These are phyloP conservation scores for Jamesozyma jinghongensis DNA, from an alignment of 805 yeast genomes.

Conservation along the genomic window DNA sequence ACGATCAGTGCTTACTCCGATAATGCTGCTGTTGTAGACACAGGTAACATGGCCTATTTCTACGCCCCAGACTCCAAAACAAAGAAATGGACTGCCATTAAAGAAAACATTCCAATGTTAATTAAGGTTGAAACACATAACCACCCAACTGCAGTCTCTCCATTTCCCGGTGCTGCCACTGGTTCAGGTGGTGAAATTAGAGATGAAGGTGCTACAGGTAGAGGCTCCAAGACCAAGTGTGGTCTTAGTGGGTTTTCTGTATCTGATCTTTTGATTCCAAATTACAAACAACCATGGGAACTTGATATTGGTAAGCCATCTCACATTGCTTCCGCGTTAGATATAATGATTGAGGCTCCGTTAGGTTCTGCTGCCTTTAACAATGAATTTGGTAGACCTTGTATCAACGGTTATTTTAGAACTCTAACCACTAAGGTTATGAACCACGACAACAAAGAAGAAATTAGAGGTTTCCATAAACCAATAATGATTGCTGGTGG, in stretches of 20 bases:
- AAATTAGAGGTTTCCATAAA: slow-evolving; percentile 92
- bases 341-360: slow-evolving; percentile 96
- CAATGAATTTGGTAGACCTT: slow-evolving; percentile 98
- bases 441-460: slow-evolving; percentile 52
- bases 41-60: slow-evolving; percentile 52
- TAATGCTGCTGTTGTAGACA: slow-evolving; percentile 83
- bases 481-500: slow-evolving; percentile 99
- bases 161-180: slow-evolving; percentile 98
- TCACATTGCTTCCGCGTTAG: slow-evolving; percentile 88
- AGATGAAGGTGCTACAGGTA: slow-evolving; percentile 99
- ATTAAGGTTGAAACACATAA: slow-evolving; percentile 98
- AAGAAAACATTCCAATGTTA: slow-evolving; percentile 78
- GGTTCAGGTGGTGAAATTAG: slow-evolving; percentile 99
- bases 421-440: slow-evolving; percentile 77
- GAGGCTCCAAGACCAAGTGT: slow-evolving; percentile 95
- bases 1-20: slow-evolving; percentile 94
- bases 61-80: slow-evolving; percentile 70
- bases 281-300: slow-evolving; percentile 91
- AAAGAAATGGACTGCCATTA: slow-evolving; percentile 61
- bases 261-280: slow-evolving; percentile 83
- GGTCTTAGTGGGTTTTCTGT: slow-evolving; percentile 92
- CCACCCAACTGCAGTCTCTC: slow-evolving; percentile 99
- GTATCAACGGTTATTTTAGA: slow-evolving; percentile 92
- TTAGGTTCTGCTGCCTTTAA: slow-evolving; percentile 96
- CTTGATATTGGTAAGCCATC: slow-evolving; percentile 77